Base-by-base conservation (phyloP, 2,329 filamentous ascomycete species). In the Sclerotinia sclerotiorum region DNA sequence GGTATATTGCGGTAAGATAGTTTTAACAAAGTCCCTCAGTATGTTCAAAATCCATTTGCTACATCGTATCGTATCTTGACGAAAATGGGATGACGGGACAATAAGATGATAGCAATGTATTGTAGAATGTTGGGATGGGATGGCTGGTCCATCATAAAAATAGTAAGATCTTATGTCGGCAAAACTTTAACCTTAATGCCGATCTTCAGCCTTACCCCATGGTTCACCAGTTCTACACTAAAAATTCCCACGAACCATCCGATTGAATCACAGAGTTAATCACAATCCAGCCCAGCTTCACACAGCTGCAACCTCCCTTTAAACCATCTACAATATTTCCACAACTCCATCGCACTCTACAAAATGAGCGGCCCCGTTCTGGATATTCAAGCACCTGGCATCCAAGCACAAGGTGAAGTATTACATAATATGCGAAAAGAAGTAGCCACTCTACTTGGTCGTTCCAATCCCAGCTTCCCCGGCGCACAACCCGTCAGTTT, bases 401-500 rank as follows among this genome's bases (percentile, higher is more conserved):
- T 90, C 72, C 90, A 87, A 78, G 87, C 88, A 63, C 83, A 87
- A 27, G 83, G 82, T n/a, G 80, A 85, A 1, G 81, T 92, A 17
- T 83, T 90, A 58, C 77, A 82, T 60, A 76, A 81, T 24, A 87
- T 97, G 79, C 90, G 90, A 69, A 82, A 83, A 69, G 90, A 93
- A 77, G 92, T 97, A 69, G 90, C 92, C 35, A 77, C 83, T 7
- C 84, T 97, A 56, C 86, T 99, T n/a, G 84, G 85, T 24, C 87
- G 93, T 74, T 84, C 84, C 65, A 88, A 87, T 73, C 81, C 82
- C 32, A 84, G 81, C 72, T 99, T 99, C 74, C 94, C 95, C 0
- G 95, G 88, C 76, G 94, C 95, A 64, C 95, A 99, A 79, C 95
- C 95, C 19, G 94, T 99, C 72, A 97, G 92, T 76, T 99, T 99